Evolutionary conservation across 2,329 filamentous ascomycete genomes (phyloP), one percentile per base, ranked within the genome.

Genomic region (Alternaria novae-zelandiae): DNA sequence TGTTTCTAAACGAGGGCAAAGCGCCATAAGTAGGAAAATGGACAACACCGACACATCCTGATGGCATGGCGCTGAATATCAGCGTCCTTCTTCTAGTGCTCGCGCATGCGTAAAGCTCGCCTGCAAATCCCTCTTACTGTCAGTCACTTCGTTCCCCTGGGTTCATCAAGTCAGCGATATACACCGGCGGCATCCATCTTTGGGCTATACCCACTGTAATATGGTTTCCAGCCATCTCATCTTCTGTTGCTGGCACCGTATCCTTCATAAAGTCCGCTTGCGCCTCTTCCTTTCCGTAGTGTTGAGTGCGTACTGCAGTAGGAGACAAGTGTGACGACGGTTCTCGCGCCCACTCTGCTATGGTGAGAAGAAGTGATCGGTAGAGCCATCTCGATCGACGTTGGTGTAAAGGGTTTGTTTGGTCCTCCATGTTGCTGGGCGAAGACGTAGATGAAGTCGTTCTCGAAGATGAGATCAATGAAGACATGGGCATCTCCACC

Each of bases 51-150:
- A 23, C 23, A 17, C 23, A 23, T 15, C 28, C 28, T 17, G 36
- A 36, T 51, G 20, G 13, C 28, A 23, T 21, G 20, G 23, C 30
- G 11, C 13, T 9, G 5, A 2, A 23, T 17, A 36, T 15, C 13
- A 45, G 8, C 28, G 66, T 6, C 70, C 70, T 54, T 72, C 67
- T 41, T 72, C 70, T n/a, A 72, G 21, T 26, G 65, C 30, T 4
- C 64, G 25, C 10, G 63, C 68, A 28, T 70, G 58, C 10, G 62
- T 41, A 44, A 66, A 70, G 25, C 26, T 21, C 6, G 44, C 30
- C 6, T 57, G 10, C 3, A 6, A 6, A n/a, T 26, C 15, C 20
- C 15, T 13, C 26, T 20, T 26, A 5, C 45, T 17, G 8, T 12
- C 28, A n/a, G 49, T 3, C 15, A 41, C 30, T 36, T 9, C 13